These are phyloP conservation scores for Steccherinum ochraceum DNA, from an alignment of 768 basidiomycete genomes.

Conservation along the genomic window DNA sequence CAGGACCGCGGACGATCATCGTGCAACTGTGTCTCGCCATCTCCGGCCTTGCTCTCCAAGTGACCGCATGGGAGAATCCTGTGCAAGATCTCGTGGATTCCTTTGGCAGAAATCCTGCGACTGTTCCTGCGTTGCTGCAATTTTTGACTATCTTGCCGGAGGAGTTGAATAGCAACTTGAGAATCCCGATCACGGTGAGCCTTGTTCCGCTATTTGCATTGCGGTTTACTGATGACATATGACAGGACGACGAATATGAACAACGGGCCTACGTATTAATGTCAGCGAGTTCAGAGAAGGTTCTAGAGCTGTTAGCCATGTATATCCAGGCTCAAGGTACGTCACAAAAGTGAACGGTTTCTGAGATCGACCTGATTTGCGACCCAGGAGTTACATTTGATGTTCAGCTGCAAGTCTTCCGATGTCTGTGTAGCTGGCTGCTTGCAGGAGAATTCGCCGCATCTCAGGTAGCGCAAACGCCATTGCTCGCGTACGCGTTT, in stretches of 20 bases:
- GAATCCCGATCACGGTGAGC: constrained; percentile 82
- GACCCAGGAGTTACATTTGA: constrained; percentile 67
- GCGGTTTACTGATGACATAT: constrained; percentile 1
- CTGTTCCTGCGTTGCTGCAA: constrained; percentile 79
- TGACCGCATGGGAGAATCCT: constrained; percentile 78
- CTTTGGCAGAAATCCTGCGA: constrained; percentile 80
- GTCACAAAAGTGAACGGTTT: constrained; percentile 19
- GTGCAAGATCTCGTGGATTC: constrained; percentile 76
- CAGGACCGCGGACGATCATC: constrained; percentile 78
- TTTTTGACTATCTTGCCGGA: constrained; percentile 91
- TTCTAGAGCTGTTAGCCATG: constrained; percentile 76
- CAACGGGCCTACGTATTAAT: constrained; percentile 57
- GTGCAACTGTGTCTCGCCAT: constrained; percentile 88
- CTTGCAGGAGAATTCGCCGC: constrained; percentile 77
- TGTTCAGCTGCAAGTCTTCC: constrained; percentile 79
- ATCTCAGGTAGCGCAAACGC: constrained; percentile 58
- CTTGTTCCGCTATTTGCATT: constrained; percentile 1
- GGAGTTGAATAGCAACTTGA: constrained; percentile 76
- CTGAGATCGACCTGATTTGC: background rate
- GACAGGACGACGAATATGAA: constrained; percentile 69
- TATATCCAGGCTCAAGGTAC: constrained; percentile 85
- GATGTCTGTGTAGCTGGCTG: constrained; percentile 84
- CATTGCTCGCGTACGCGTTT: constrained; percentile 79
- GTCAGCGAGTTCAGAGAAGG: constrained; percentile 59
- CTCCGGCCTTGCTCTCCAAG: constrained; percentile 85